Base-by-base conservation (phyloP, 2,329 filamentous ascomycete genomes). In the Alternaria burnsii region DNA sequence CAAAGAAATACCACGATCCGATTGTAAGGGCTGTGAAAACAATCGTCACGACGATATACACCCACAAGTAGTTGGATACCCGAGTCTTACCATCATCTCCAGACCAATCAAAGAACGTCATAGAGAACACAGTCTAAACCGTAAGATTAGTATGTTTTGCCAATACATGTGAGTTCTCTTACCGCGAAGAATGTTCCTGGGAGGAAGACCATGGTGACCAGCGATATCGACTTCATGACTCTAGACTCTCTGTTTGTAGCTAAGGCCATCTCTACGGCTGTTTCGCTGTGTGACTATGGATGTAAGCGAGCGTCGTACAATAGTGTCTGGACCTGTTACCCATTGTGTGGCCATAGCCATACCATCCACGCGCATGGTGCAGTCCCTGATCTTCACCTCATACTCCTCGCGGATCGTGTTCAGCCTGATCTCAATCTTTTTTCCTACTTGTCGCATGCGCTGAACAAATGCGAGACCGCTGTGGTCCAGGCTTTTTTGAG, bases 271-370 rank as follows among this genome's bases (percentile, higher is more conserved):
- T 71, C 67, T 1, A 70, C 63, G 12, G 66, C 65, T 2, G 66
- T 68, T 34, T 71, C 62, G 40, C 66, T 59, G 8, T 65, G 63
- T 11, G 62, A 65, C 32, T 34, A 3, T 1, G 5, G 5, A 34
- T 34, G 10, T 14, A 34, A 34, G 32, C 4, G 32, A 7, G 6
- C 4, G 32, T 2, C 14, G 1, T 14, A 9, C 32, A 34, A 14
- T 14, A 34, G 10, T 3, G 14, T 4, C 4, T 24, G 22, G 4
- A 4, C 5, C 22, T 24, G 4, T 24, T 24, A 34, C 32, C 69
- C 69, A 71, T 66, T 71, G 67, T 26, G 67, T 71, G 1, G 69
- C 62, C 66, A 71, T 71, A 0, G 69, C 67, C 66, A 71, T 71
- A 3, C 67, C 69, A 43, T 70, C 69, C 1, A 70, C 41, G 26